Evolutionary conservation across 129 eudicot genomes (phyloP).

Genomic region (Pittosporum tobira): DNA sequence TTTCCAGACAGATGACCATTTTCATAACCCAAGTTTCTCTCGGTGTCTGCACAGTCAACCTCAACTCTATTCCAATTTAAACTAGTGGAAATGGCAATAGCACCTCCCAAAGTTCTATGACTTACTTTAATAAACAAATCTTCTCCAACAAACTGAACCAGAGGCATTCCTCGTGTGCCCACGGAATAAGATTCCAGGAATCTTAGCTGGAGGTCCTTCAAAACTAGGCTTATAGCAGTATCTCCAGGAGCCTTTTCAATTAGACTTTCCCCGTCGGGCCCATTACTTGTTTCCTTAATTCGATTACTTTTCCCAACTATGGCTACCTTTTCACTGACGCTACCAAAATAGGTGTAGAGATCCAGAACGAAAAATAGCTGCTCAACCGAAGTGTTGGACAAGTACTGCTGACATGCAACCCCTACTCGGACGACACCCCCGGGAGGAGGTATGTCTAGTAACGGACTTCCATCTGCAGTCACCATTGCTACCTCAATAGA

Average conservation of each 20-base stretch:
- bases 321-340: conserved; percentile 64
- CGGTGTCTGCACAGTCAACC: conserved; percentile 72
- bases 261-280: conserved; percentile 33
- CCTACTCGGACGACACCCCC: conserved; percentile 93
- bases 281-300: conserved; percentile 24
- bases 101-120: conserved; percentile 93
- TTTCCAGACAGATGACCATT: conserved; percentile 30
- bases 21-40: conserved; percentile 20
- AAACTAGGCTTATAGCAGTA: conserved; percentile 65
- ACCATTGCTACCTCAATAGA: conserved; percentile 94
- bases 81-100: conserved; percentile 73
- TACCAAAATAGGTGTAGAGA: conserved; percentile 72
- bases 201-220: conserved; percentile 59
- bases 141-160: conserved; percentile 80
- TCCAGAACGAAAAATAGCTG: conserved; percentile 84
- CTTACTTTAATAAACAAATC: conserved; percentile 56
- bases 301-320: conserved; percentile 36
- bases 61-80: conserved; percentile 72
- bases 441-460: conserved; percentile 73
- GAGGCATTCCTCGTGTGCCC: conserved; percentile 48
- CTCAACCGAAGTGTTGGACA: conserved; percentile 88
- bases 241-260: conserved; percentile 84
- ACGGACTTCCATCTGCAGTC: conserved; percentile 85
- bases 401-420: conserved; percentile 65
- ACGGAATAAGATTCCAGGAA: conserved; percentile 61